Percentiles rank a stretch among this genome's conserved stretches.
phyloP scores from a whole-genome alignment of 2,329 filamentous ascomycete species.

The Hirsutella thompsonii region DNA sequence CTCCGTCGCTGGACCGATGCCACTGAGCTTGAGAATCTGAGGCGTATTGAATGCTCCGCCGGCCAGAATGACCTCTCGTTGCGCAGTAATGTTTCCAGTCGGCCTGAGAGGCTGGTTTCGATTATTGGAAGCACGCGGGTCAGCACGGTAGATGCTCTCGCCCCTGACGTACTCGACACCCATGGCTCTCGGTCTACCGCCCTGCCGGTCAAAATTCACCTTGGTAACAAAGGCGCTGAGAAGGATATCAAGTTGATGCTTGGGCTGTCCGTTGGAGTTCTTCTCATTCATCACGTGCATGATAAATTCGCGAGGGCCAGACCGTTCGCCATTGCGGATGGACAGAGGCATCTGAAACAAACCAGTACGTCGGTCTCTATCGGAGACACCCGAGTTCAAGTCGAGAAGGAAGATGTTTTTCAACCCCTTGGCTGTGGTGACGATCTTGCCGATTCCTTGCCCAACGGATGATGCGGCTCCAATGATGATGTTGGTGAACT shows the following conservation, averaged over 20 bases:
- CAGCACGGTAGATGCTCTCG: conserved; percentile 26
- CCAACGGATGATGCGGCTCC: conserved; percentile 14
- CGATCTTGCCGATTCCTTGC: conserved; percentile 13
- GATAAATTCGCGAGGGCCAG: conserved; percentile 36
- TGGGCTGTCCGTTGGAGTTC: conserved; percentile 5
- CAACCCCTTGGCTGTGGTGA: conserved; percentile 11
- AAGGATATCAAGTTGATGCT: conserved; percentile 9
- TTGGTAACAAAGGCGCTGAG: conserved; percentile 19
- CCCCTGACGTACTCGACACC: conserved; percentile 30
- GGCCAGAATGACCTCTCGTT: conserved; percentile 32
- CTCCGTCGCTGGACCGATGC: conserved; percentile 27
- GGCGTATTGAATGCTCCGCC: conserved; percentile 34
- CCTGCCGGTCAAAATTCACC: conserved; percentile 20
- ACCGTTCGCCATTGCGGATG: conserved; percentile 26
- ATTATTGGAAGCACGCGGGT: conserved; percentile 19
- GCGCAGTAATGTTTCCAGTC: conserved; percentile 14
- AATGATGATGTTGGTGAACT: conserved; percentile 26
- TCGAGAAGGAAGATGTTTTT: conserved; percentile 30
- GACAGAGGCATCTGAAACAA: conserved; percentile 32
- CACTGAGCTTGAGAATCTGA: conserved; percentile 31
- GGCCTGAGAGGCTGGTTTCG: conserved; percentile 5
- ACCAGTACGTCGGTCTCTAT: conserved; percentile 31
- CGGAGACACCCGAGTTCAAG: conserved; percentile 31
- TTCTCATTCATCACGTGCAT: conserved; percentile 12
- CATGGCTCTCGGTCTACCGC: conserved; percentile 19